These are phyloP conservation scores for Schizochytrium sp. DNA, from an alignment of 108 stramenopile species.

Conservation along the genomic window DNA sequence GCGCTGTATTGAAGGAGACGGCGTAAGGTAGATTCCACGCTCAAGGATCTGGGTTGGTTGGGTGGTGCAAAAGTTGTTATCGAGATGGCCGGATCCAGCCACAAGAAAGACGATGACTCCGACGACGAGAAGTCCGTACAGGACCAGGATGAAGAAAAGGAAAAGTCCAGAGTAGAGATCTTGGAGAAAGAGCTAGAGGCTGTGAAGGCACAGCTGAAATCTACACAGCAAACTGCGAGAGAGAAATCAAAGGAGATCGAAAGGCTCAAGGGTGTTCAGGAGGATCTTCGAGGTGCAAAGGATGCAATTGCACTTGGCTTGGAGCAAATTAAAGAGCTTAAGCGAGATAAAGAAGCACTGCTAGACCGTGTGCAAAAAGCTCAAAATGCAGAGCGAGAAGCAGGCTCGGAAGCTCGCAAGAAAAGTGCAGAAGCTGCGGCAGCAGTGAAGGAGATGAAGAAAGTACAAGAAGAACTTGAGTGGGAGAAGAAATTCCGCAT, in stretches of 20 bases:
- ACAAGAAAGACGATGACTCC: too few relatives aligned
- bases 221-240: neutral
- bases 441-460: neutral
- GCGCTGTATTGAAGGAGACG: too few relatives aligned
- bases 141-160: neutral
- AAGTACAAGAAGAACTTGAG: neutral
- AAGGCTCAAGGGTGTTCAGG: neutral
- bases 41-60: too few relatives aligned
- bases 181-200: constrained; percentile 20
- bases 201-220: neutral
- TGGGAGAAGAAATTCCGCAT: constrained; percentile 15
- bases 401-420: neutral
- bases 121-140: too few relatives aligned
- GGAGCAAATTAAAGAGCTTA: neutral
- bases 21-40: too few relatives aligned
- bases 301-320: neutral
- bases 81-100: too few relatives aligned
- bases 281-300: neutral
- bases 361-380: neutral
- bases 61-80: too few relatives aligned
- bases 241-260: neutral
- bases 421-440: neutral
- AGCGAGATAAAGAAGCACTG: neutral
- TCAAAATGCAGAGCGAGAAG: neutral
- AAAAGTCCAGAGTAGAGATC: neutral